Evolutionary conservation across 805 yeast species (phyloP).

Genomic region (Kazachstania psychrophila): DNA sequence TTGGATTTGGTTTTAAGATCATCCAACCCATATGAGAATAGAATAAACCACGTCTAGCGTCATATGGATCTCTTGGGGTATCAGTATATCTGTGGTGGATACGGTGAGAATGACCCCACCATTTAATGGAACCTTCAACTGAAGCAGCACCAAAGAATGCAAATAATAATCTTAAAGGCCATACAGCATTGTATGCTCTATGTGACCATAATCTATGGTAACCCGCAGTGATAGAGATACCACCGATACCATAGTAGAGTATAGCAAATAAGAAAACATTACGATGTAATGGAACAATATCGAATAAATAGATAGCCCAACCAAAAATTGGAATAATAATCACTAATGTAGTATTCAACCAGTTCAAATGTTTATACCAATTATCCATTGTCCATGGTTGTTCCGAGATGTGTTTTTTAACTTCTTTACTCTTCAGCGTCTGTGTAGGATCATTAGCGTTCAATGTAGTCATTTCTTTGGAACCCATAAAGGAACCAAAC

Average conservation of each 20-base stretch:
- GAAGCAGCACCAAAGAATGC: constrained; percentile 79
- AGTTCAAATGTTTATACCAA: constrained; percentile 69
- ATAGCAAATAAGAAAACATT: constrained; percentile 42
- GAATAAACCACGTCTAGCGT: constrained; percentile 78
- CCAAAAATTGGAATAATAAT: constrained; percentile 53
- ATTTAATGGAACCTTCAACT: constrained; percentile 75
- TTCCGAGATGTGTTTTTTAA: constrained; percentile 55
- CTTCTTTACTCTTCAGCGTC: constrained; percentile 19
- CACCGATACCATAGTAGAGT: constrained; percentile 48
- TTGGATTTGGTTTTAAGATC: constrained; percentile 72
- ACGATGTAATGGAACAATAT: constrained; percentile 38
- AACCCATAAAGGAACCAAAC: constrained; percentile 75
- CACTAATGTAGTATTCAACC: constrained; percentile 65
- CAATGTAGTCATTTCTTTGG: constrained; percentile 54
- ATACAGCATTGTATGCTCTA: constrained; percentile 55
- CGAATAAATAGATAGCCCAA: constrained; percentile 33
- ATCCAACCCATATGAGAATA: constrained; percentile 83
- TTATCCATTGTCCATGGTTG: constrained; percentile 66
- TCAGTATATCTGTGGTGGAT: constrained; percentile 82
- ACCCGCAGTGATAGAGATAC: constrained; percentile 75
- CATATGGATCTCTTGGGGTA: constrained; percentile 76
- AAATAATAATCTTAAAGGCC: constrained; percentile 52
- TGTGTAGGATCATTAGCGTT: constrained; percentile 21
- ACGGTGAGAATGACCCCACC: constrained; percentile 87
- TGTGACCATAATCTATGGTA: constrained; percentile 78